Conservation (phyloP, 2,329 filamentous ascomycete genomes). For the Hypoxylon sp. region DNA sequence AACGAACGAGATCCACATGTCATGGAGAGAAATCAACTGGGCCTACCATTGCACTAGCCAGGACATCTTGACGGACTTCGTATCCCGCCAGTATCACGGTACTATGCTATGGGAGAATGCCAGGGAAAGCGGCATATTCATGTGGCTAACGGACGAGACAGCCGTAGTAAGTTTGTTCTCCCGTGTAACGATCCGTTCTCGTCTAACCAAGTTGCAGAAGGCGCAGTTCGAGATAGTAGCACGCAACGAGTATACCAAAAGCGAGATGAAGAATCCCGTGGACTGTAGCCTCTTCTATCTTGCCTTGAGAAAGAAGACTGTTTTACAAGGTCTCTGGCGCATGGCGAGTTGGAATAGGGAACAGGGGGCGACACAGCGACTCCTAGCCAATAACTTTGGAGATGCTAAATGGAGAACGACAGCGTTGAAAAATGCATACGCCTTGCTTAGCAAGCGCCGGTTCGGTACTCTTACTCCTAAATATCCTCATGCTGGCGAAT, state of each 20-base stretch:
- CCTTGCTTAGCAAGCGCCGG: slow-evolving; percentile 87
- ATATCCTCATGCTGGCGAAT: background rate
- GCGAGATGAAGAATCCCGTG: slow-evolving; percentile 87
- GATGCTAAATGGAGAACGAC: slow-evolving; percentile 88
- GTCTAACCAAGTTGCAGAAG: slow-evolving; percentile 59
- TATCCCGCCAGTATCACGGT: slow-evolving; percentile 81
- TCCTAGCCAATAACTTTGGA: slow-evolving; percentile 91
- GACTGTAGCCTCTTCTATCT: slow-evolving; percentile 94
- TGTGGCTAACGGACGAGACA: slow-evolving; percentile 86
- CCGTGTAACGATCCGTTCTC: background rate
- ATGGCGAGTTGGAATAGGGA: slow-evolving; percentile 93
- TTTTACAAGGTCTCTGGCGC: slow-evolving; percentile 91
- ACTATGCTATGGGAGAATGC: slow-evolving; percentile 88
- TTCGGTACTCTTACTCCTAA: slow-evolving; percentile 69
- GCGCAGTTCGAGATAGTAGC: slow-evolving; percentile 90
- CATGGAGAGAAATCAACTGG: slow-evolving; percentile 85
- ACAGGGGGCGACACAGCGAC: slow-evolving; percentile 80
- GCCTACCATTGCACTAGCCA: slow-evolving; percentile 87
- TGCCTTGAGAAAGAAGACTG: slow-evolving; percentile 88
- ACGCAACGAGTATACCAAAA: slow-evolving; percentile 91
- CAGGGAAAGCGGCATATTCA: slow-evolving; percentile 87
- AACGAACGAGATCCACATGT: slow-evolving; percentile 73
- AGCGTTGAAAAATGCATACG: slow-evolving; percentile 96
- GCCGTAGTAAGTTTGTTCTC: slow-evolving; percentile 72
- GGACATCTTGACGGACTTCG: slow-evolving; percentile 88